Percentiles rank a stretch among this genome's conserved stretches.
Evolutionary conservation across 108 stramenopile species (phyloP).

Genomic region (Discostella stelligeroides): DNA sequence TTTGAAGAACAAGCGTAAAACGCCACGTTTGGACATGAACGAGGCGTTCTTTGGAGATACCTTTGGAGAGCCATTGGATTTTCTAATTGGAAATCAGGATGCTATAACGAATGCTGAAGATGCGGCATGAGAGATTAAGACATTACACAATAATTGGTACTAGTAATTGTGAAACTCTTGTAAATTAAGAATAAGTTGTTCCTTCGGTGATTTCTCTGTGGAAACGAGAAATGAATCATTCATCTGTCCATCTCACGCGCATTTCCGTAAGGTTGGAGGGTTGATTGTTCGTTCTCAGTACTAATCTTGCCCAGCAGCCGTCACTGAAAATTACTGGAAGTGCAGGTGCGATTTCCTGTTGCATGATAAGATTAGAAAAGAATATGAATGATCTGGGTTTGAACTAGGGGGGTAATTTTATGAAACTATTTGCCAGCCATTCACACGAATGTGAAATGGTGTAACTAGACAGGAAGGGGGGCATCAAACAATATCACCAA

Average conservation of each 20-base stretch:
- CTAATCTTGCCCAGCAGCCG: too few relatives aligned
- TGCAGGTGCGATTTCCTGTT: too few relatives aligned
- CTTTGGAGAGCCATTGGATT: conserved; percentile 64
- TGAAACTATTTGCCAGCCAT: neutral
- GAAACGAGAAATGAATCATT: too few relatives aligned
- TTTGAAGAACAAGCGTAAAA: too few relatives aligned
- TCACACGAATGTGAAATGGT: neutral
- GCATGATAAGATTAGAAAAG: conserved; percentile 5
- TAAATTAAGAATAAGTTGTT: too few relatives aligned
- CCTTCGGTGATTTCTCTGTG: too few relatives aligned
- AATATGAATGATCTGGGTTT: neutral
- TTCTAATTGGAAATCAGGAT: conserved; percentile 10
- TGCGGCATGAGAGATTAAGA: neutral
- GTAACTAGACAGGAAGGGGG: neutral
- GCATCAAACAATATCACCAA: neutral
- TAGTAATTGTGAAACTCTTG: too few relatives aligned
- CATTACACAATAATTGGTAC: too few relatives aligned
- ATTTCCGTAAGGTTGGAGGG: too few relatives aligned
- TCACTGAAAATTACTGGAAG: too few relatives aligned
- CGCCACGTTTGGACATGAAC: conserved; percentile 62
- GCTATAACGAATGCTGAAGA: neutral
- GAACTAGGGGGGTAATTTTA: neutral
- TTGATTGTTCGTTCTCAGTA: too few relatives aligned
- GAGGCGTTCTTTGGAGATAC: conserved; percentile 80
- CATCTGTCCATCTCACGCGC: too few relatives aligned